Conservation (phyloP, 305 asterid species). For the Solanum hybrid region DNA sequence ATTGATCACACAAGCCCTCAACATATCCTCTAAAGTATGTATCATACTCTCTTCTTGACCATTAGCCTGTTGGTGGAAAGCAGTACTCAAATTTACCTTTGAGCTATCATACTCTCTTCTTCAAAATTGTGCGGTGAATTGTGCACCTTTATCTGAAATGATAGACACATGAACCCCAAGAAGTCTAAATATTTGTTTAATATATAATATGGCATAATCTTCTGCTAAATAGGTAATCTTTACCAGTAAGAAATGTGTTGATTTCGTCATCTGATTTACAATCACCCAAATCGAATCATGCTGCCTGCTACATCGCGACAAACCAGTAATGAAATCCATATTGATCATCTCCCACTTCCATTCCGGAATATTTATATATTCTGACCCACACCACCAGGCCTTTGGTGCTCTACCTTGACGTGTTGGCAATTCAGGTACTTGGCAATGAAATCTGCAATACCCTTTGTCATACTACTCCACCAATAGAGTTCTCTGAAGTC, state of each 20-base stretch:
- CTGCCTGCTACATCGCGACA: too few relatives aligned
- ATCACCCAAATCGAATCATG: background rate
- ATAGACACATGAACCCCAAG: background rate
- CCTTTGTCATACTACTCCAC: background rate
- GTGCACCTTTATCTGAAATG: background rate
- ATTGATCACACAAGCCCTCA: background rate
- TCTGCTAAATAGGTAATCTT: background rate
- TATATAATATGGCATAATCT: too few relatives aligned
- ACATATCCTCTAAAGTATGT: background rate
- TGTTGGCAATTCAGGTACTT: background rate
- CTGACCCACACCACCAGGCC: background rate
- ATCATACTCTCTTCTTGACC: background rate
- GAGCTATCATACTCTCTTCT: background rate
- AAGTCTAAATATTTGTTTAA: too few relatives aligned
- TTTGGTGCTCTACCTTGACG: background rate
- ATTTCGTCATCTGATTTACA: too few relatives aligned
- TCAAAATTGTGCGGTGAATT: background rate
- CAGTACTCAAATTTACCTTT: background rate
- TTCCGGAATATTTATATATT: too few relatives aligned
- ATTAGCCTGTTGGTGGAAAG: background rate
- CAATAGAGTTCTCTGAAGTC: background rate
- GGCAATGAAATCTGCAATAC: background rate
- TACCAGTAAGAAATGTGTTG: background rate
- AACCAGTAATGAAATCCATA: background rate
- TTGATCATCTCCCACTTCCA: background rate